phyloP scores from a whole-genome alignment of 2,329 filamentous ascomycete species.

The Xylariaceae sp. region DNA sequence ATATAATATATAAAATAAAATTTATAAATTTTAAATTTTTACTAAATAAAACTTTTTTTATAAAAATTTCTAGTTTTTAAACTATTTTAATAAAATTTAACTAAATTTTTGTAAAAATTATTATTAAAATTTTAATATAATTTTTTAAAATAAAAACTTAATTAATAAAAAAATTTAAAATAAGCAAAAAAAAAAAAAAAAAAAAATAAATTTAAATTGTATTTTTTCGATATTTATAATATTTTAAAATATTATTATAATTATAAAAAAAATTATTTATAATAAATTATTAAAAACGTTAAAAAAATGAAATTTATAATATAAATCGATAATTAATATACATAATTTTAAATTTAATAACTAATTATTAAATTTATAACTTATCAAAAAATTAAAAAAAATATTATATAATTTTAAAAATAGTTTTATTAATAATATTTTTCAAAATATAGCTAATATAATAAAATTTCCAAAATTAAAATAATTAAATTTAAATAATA shows the following conservation, averaged over 20 bases:
- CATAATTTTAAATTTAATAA: background rate
- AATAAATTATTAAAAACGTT: background rate
- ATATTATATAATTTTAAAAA: too few species aligned
- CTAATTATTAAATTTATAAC: background rate
- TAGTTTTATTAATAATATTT: too few species aligned
- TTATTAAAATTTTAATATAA: constrained; percentile 1
- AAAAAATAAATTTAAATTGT: background rate
- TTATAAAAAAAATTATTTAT: background rate
- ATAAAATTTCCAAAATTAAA: background rate
- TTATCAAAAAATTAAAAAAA: background rate
- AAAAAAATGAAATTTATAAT: background rate
- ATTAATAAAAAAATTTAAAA: background rate
- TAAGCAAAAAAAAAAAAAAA: background rate
- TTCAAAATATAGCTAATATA: too few species aligned
- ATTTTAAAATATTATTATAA: background rate
- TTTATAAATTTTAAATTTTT: background rate
- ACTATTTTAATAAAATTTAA: background rate
- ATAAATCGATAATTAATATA: background rate
- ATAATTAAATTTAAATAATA: background rate
- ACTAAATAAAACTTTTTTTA: background rate
- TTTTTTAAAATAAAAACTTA: background rate
- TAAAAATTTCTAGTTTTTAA: background rate
- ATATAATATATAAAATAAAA: background rate
- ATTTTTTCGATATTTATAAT: constrained; percentile 2
- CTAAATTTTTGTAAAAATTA: constrained; percentile 1